phyloP scores from a whole-genome alignment of 2,329 filamentous ascomycete genomes.

The Diaporthe capsici region DNA sequence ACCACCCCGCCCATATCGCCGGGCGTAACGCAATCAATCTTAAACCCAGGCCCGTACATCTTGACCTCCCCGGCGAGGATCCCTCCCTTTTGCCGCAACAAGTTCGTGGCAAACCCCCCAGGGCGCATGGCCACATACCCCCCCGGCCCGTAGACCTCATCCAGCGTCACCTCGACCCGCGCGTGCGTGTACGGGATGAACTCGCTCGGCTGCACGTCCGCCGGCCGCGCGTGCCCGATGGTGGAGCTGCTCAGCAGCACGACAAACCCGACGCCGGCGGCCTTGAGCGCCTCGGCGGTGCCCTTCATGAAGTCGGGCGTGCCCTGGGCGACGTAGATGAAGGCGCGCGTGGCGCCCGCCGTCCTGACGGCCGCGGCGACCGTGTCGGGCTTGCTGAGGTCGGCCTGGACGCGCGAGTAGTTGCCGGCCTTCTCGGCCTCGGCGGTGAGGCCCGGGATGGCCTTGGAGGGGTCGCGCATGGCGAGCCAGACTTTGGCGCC shows the following conservation, averaged over 20 bases:
- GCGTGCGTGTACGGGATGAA: conserved; percentile 58
- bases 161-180: conserved; percentile 58
- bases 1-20: conserved; percentile 61
- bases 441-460: conserved; percentile 50
- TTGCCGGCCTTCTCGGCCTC: conserved; percentile 34
- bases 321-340: conserved; percentile 59
- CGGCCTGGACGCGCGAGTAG: conserved; percentile 51
- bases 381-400: conserved; percentile 58
- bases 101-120: conserved; percentile 60
- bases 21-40: conserved; percentile 57
- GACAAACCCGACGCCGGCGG: conserved; percentile 59
- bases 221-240: conserved; percentile 49
- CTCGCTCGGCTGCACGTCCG: conserved; percentile 47
- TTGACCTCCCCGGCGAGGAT: conserved; percentile 53
- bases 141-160: conserved; percentile 55
- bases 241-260: conserved; percentile 59
- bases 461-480: conserved; percentile 52
- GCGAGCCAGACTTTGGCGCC: conserved; percentile 54
- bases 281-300: conserved; percentile 59
- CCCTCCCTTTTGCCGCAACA: conserved; percentile 47
- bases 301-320: conserved; percentile 56
- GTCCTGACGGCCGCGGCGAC: conserved; percentile 56
- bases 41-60: conserved; percentile 48
- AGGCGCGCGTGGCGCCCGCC: conserved; percentile 61
- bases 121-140: conserved; percentile 58